These are phyloP conservation scores for Carex arenaria DNA, from an alignment of 202 grass and related monocot genomes.

Conservation along the genomic window DNA sequence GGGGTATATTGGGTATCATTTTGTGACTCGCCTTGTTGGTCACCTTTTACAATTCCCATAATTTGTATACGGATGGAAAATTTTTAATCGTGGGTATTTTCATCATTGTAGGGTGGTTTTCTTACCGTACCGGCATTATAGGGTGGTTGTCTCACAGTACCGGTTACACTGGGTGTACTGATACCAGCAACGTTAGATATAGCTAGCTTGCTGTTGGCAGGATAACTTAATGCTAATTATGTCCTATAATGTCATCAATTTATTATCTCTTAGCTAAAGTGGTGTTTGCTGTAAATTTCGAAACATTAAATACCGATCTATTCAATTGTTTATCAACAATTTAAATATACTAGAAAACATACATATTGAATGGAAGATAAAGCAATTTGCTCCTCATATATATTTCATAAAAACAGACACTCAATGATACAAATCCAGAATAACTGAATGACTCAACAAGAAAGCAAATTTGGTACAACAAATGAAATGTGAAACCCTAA, in stretches of 20 bases:
- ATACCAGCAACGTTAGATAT: not conserved
- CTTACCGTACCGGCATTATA: not conserved
- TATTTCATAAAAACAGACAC: not conserved
- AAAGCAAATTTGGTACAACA: not conserved
- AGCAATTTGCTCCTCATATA: not conserved
- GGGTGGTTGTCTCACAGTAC: not conserved
- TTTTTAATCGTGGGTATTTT: not conserved
- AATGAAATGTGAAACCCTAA: not conserved
- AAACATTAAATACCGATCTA: not conserved
- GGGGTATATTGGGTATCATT: too few species aligned
- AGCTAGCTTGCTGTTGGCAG: not conserved
- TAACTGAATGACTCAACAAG: not conserved
- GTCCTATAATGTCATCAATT: not conserved
- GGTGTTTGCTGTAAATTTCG: not conserved
- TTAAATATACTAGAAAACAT: not conserved
- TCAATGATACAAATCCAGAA: not conserved
- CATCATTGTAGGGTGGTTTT: not conserved
- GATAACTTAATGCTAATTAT: not conserved
- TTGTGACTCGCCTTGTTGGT: not conserved
- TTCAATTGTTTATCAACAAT: not conserved
- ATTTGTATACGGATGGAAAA: not conserved
- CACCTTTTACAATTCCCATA: not conserved
- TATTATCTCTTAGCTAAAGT: not conserved
- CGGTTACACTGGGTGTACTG: not conserved
- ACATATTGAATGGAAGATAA: not conserved